Evolutionary conservation across 1,284 basidiomycete genomes (phyloP), one percentile per base, ranked within the genome.

Genomic region (Cutaneotrichosporon dermatis): DNA sequence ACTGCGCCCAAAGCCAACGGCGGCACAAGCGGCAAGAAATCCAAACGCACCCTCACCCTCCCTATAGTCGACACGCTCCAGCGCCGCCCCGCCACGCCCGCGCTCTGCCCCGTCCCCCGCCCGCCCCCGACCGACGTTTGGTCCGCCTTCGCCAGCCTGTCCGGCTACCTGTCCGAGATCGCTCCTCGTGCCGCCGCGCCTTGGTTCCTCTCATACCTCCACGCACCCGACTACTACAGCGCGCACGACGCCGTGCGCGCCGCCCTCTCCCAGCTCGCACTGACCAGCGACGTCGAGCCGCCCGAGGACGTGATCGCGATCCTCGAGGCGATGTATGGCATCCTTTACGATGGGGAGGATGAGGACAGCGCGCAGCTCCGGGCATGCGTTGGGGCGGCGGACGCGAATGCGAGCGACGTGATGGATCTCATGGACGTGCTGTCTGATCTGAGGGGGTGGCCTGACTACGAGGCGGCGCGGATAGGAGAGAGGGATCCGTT

Each of bases 381-480:
- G 16, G 52, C 74, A 2, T 74, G 74, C 45, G 57, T 71, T 11
- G 59, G 66, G 35, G 72, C 68, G 0, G 63, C 70, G 0, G 69
- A 70, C 10, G 65, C 66, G 0, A 74, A 78, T 54, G 66, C 76
- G 13, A 61, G 65, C 3, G 63, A 55, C 1, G 73, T 72, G 0
- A 72, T 78, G 64, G 73, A 77, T 53, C 69, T 78, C 16, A 70
- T 74, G 66, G 71, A 72, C 45, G 54, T 74, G 5, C 50, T 78
- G 37, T 60, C 51, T 33, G 74, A 75, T 49, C 68, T 76, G 39
- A 67, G 62, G 9, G 54, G 63, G 43, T 76, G 73, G 69, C 69
- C 70, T 7, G 66, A 75, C 53, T 69, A 66, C 15, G 66, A 71
- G 35, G 65, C 62, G 9, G 60, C 65, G 2, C 56, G 60, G 15